Percentiles rank a stretch among this genome's conserved stretches.
Evolutionary conservation across 805 yeast species (phyloP).

Genomic region (Metschnikowia continentalis): DNA sequence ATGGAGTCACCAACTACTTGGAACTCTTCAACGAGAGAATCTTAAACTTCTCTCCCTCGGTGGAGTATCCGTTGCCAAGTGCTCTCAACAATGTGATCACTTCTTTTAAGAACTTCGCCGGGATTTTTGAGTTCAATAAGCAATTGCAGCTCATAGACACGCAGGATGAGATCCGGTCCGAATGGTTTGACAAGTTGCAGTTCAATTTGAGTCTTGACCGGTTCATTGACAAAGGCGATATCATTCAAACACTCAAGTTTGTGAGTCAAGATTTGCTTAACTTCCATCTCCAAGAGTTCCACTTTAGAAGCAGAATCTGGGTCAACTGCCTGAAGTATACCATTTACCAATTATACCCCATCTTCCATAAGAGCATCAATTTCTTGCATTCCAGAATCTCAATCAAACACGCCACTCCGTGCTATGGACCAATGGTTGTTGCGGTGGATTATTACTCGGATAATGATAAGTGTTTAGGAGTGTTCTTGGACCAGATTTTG

Average conservation of each 20-base stretch:
- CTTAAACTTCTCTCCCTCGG: conserved; percentile 83
- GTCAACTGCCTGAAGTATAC: conserved; percentile 33
- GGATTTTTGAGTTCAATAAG: conserved; percentile 19
- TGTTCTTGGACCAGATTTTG: conserved; percentile 76
- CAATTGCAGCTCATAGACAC: conserved; percentile 20
- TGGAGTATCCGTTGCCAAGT: conserved; percentile 66
- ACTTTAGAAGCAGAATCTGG: conserved; percentile 46
- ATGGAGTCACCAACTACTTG: conserved; percentile 34
- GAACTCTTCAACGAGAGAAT: conserved; percentile 45
- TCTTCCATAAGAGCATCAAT: conserved; percentile 70
- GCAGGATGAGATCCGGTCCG: conserved; percentile 25
- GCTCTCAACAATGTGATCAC: conserved; percentile 52
- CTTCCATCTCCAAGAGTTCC: conserved; percentile 49
- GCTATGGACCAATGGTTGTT: conserved; percentile 84
- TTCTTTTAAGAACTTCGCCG: conserved; percentile 40
- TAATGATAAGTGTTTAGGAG: conserved; percentile 85
- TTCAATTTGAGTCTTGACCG: conserved; percentile 23
- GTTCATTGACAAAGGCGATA: conserved; percentile 31
- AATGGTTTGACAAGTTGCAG: conserved; percentile 24
- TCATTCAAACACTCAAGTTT: conserved; percentile 34
- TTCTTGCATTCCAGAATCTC: conserved; percentile 80
- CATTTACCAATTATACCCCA: conserved; percentile 39
- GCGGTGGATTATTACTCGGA: conserved; percentile 87
- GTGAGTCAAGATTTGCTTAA: conserved; percentile 34
- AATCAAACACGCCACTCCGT: conserved; percentile 81